phyloP scores from a whole-genome alignment of 495 filamentous ascomycete genomes.

The Podospora bellae-mahoneyi region DNA sequence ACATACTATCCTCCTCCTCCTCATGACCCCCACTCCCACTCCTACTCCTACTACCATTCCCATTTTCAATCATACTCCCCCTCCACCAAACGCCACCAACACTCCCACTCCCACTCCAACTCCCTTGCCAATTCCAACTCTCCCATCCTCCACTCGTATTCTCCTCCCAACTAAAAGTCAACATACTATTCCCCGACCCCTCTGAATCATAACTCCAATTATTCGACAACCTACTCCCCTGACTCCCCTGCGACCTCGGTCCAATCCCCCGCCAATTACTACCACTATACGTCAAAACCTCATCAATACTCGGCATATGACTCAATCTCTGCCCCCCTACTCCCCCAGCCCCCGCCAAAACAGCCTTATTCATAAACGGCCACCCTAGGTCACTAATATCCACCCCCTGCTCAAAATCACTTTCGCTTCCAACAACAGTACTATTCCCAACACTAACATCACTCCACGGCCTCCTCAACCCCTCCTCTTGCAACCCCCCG shows the following conservation, averaged over 20 bases:
- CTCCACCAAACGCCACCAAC: background rate
- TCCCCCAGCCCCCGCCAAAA: background rate
- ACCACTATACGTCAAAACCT: constrained; percentile 6
- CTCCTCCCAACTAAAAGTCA: background rate
- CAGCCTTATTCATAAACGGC: background rate
- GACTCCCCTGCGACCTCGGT: background rate
- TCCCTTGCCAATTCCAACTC: background rate
- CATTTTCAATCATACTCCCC: background rate
- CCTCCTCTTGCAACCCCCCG: background rate
- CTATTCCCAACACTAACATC: background rate
- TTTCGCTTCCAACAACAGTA: constrained; percentile 3
- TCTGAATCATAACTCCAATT: background rate
- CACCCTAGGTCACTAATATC: background rate
- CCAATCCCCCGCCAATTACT: background rate
- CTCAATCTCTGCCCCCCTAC: background rate
- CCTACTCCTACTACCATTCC: background rate
- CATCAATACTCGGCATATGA: constrained; percentile 18
- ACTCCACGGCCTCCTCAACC: background rate
- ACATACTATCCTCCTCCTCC: background rate
- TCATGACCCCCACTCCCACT: background rate
- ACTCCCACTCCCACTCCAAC: background rate
- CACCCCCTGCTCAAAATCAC: background rate
- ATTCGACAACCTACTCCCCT: constrained; percentile 3
- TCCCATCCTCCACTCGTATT: background rate
- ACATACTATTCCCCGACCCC: background rate